These are phyloP conservation scores for Ascocoryne sarcoides DNA, from an alignment of 2,329 filamentous ascomycete species.

Conservation along the genomic window DNA sequence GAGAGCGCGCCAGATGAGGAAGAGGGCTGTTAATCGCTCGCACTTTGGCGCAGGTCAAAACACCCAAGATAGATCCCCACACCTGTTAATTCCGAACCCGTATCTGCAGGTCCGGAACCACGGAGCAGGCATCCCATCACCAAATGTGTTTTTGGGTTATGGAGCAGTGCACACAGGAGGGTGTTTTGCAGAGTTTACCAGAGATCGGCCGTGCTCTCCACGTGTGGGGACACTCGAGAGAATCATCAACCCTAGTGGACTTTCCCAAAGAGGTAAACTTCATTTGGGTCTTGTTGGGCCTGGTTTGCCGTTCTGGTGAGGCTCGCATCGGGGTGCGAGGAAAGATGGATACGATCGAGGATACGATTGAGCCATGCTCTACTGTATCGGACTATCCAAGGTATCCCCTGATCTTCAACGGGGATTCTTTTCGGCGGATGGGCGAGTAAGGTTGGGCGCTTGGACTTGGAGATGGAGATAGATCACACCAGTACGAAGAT, in stretches of 20 bases:
- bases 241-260: too few species aligned
- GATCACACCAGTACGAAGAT: too few species aligned
- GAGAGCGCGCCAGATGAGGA: too few species aligned
- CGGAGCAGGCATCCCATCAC: not conserved
- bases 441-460: too few species aligned
- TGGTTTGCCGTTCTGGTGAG: not conserved
- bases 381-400: not conserved
- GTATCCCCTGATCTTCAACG: not conserved
- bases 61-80: not conserved
- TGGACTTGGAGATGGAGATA: not conserved
- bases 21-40: not conserved
- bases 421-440: too few species aligned
- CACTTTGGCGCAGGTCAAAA: not conserved
- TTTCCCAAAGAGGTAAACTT: not conserved
- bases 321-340: too few species aligned
- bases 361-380: not conserved
- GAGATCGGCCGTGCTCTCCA: not conserved
- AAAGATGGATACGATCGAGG: too few species aligned
- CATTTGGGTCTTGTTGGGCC: too few species aligned
- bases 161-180: not conserved
- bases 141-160: not conserved
- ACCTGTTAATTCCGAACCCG: not conserved
- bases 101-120: not conserved
- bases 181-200: not conserved
- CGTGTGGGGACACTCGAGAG: too few species aligned